Conservation (phyloP, 306 rosid species). For the Rubus idaeus region DNA sequence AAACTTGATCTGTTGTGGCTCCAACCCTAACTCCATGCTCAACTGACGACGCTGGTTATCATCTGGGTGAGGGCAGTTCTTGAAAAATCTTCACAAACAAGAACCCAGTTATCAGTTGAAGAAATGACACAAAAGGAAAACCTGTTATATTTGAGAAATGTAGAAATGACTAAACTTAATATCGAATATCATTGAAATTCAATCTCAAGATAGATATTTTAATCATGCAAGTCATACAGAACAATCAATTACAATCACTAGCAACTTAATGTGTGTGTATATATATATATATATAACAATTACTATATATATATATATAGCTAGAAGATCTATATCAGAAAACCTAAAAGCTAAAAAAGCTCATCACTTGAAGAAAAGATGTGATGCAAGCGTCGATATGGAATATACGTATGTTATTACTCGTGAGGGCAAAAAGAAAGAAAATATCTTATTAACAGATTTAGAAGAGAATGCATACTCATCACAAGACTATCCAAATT, state of each 20-base stretch:
- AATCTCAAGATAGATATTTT: too few relatives aligned
- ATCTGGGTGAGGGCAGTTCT: conserved; percentile 48
- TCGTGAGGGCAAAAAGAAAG: too few relatives aligned
- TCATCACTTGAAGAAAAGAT: neutral
- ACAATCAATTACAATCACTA: neutral
- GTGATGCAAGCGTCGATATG: neutral
- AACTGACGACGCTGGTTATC: conserved; percentile 43
- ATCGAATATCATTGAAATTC: too few relatives aligned
- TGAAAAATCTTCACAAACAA: conserved; percentile 43
- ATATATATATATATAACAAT: too few relatives aligned
- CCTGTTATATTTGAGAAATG: neutral
- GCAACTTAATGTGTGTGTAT: too few relatives aligned
- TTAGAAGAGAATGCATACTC: neutral
- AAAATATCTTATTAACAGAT: neutral
- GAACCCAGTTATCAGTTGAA: neutral
- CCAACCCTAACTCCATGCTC: conserved; percentile 45
- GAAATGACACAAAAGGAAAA: neutral
- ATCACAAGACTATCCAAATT: neutral
- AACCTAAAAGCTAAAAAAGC: neutral
- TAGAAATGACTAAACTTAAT: too few relatives aligned
- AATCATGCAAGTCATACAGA: too few relatives aligned
- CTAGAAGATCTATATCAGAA: neutral
- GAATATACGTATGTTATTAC: neutral
- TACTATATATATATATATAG: too few relatives aligned
- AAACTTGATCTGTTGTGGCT: conserved; percentile 50